phyloP scores from a whole-genome alignment of 345 rosid species.

The Toxicodendron radicans region DNA sequence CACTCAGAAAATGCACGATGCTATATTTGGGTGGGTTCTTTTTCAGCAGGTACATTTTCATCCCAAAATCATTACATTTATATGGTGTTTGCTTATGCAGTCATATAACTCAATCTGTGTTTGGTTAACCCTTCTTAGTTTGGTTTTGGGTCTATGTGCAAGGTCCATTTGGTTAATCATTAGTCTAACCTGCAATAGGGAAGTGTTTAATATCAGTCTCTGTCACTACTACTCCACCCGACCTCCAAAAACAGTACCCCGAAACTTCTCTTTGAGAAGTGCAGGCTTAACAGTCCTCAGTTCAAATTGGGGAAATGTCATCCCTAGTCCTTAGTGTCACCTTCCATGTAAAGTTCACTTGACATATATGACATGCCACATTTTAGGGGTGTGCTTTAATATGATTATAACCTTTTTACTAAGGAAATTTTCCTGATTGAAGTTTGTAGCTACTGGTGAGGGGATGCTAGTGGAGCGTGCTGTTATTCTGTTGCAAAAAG shows the following conservation, averaged over 20 bases:
- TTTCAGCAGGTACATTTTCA: conserved; percentile 72
- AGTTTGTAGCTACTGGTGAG: conserved; percentile 80
- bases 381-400: conserved; percentile 4
- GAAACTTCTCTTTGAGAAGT: background rate
- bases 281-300: background rate
- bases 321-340: background rate
- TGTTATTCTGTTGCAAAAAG: conserved; percentile 58
- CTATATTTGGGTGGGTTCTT: conserved; percentile 77
- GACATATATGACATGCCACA: background rate
- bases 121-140: background rate
- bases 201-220: background rate
- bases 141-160: background rate
- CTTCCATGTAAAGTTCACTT: background rate
- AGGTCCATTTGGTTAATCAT: background rate
- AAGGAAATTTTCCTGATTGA: conserved; percentile 31
- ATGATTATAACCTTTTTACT: conserved; percentile 15
- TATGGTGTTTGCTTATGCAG: conserved; percentile 2
- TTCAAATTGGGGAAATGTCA: background rate
- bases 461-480: conserved; percentile 62
- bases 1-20: conserved; percentile 74
- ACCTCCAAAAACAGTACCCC: background rate
- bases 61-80: conserved; percentile 1
- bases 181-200: background rate
- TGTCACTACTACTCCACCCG: background rate
- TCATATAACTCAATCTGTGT: background rate